These are phyloP conservation scores for Trypanosoma scelopori DNA, from an alignment of 208 protist species.

Conservation along the genomic window DNA sequence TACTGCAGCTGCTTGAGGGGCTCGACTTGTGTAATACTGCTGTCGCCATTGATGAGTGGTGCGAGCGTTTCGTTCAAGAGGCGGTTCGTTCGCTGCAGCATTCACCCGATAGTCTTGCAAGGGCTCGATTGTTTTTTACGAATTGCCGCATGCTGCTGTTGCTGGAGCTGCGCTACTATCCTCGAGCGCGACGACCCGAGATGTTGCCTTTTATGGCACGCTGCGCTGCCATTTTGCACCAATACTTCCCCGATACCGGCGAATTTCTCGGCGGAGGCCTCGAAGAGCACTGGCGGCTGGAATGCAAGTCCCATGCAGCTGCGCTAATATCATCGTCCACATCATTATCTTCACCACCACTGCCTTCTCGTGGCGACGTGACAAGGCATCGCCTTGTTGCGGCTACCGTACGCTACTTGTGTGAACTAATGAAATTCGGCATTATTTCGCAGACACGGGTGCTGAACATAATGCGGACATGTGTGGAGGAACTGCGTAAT, in stretches of 20 bases:
- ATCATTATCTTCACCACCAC: background rate
- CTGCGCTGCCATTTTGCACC: conserved; percentile 17
- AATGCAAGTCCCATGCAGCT: background rate
- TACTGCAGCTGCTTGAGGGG: conserved; percentile 21
- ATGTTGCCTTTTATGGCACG: conserved; percentile 18
- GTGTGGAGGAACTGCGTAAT: conserved; percentile 15
- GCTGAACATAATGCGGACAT: conserved; percentile 3
- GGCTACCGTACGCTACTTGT: conserved; percentile 14
- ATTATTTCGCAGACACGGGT: conserved; percentile 6
- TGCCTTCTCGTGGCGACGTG: background rate
- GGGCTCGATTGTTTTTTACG: conserved; percentile 25
- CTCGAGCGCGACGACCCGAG: background rate
- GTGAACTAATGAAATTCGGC: conserved; percentile 32
- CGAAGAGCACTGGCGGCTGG: conserved; percentile 15
- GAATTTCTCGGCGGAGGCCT: conserved; percentile 6
- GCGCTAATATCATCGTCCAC: background rate
- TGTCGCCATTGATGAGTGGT: conserved; percentile 18
- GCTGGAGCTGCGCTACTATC: conserved; percentile 19
- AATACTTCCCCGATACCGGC: conserved; percentile 27
- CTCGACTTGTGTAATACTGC: conserved; percentile 15
- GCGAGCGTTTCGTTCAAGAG: conserved; percentile 22
- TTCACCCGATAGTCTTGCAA: conserved; percentile 1
- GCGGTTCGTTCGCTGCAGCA: conserved; percentile 13
- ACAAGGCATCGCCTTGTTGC: background rate
- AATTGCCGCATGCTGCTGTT: conserved; percentile 27